These are phyloP conservation scores for Paracoccidioides lutzii DNA, from an alignment of 2,329 filamentous ascomycete species.

Conservation along the genomic window DNA sequence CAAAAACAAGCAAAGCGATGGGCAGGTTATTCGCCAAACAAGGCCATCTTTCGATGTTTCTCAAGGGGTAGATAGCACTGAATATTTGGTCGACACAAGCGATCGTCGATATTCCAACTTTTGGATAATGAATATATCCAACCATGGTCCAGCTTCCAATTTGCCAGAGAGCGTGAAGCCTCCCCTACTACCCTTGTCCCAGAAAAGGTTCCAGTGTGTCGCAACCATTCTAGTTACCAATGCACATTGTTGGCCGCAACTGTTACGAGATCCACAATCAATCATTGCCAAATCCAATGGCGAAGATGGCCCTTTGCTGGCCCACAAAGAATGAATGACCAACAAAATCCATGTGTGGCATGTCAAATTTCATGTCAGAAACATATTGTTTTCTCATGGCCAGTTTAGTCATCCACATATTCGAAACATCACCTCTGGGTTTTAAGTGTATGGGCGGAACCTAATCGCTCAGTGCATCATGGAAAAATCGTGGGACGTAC, in stretches of 20 bases:
- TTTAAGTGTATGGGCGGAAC: constrained; percentile 78
- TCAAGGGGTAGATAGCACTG: constrained; percentile 63
- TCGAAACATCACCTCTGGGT: constrained; percentile 57
- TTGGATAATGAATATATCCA: constrained; percentile 65
- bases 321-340: constrained; percentile 26
- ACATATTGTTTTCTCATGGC: constrained; percentile 61
- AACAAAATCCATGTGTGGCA: constrained; percentile 17
- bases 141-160: constrained; percentile 59
- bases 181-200: constrained; percentile 60
- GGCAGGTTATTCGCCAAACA: constrained; percentile 62
- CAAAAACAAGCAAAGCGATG: constrained; percentile 56
- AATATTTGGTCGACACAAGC: constrained; percentile 66
- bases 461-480: constrained; percentile 57
- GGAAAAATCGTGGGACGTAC: constrained; percentile 57
- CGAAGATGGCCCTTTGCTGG: constrained; percentile 55
- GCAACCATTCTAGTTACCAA: constrained; percentile 81
- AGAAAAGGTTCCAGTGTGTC: constrained; percentile 56
- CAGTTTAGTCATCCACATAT: constrained; percentile 69
- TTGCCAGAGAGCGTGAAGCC: constrained; percentile 62
- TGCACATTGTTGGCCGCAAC: constrained; percentile 59
- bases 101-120: constrained; percentile 56
- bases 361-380: constrained; percentile 50
- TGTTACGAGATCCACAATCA: constrained; percentile 43
- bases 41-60: constrained; percentile 56
- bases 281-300: constrained; percentile 63